Evolutionary conservation across 2,329 filamentous ascomycete species (phyloP), one percentile per base, ranked within the genome.

Genomic region (Diaporthe citrichinensis): DNA sequence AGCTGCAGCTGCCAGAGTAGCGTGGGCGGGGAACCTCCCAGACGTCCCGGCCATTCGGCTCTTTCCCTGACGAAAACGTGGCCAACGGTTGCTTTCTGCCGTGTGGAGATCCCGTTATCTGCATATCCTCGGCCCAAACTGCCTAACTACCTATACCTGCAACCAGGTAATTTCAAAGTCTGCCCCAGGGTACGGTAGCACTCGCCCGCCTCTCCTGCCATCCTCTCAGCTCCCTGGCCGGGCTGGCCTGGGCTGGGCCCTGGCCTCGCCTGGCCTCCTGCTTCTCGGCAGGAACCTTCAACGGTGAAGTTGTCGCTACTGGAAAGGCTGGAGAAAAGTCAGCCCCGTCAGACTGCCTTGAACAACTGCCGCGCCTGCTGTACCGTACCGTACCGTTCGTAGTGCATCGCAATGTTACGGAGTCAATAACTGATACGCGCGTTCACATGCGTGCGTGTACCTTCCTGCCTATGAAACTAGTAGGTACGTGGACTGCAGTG

Each of bases 1-100:
- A 74, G 65, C 25, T 67, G 72, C 72, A 74, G 72, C 39, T 41
- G 49, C 61, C 31, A 69, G 53, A 39, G 36, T 65, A 49, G 73
- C 41, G 75, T 74, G 69, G 75, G 75, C 75, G 75, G 75, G 75
- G 75, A 77, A 59, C 59, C 23, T 59, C 62, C 62, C 65, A 73
- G 67, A 53, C 61, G 69, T 75, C 75, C 75, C 75, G 74, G 61
- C 73, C 73, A 77, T 73, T 75, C 75, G 73, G 73, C 75, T 77
- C 75, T 75, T 74, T 71, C 72, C 75, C 75, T 72, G 62, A 53
- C 41, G 57, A 67, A 74, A 76, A 76, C 74, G 74, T 76, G 74
- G 74, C 72, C 74, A 76, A 74, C 72, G 72, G 72, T 46, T 74
- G 67, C 59, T 53, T 31, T 62, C 53, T 74, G 61, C 71, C 59